A percentile compares a stretch with the other conserved stretches of the same genome.
phyloP scores from a whole-genome alignment of 2,329 filamentous ascomycete genomes.

The Fonsecaea multimorphosa region DNA sequence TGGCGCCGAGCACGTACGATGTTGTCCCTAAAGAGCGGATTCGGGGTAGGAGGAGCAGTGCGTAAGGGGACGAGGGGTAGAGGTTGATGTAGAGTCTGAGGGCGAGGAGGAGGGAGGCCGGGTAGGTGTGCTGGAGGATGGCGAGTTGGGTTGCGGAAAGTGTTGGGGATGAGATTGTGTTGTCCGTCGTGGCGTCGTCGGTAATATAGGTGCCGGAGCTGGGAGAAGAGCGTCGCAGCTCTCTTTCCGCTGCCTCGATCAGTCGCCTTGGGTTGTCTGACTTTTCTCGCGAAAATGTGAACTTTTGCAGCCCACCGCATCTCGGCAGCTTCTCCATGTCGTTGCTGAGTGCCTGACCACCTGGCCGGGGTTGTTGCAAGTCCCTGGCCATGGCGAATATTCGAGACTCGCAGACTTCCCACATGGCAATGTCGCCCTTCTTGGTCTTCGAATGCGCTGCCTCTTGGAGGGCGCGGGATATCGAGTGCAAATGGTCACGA shows the following conservation, averaged over 20 bases:
- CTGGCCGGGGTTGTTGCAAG: slow-evolving; percentile 1
- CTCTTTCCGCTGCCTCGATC: slow-evolving; percentile 21
- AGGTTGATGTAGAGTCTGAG: slow-evolving; percentile 49
- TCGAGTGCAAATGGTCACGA: slow-evolving; percentile 9
- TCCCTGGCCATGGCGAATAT: slow-evolving; percentile 33
- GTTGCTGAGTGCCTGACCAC: too few relatives aligned
- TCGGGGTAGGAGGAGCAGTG: slow-evolving; percentile 49
- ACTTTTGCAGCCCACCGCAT: slow-evolving; percentile 8
- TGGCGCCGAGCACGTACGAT: slow-evolving; percentile 52
- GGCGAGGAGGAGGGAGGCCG: slow-evolving; percentile 49
- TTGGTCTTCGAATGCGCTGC: slow-evolving; percentile 25
- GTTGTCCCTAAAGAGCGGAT: slow-evolving; percentile 50
- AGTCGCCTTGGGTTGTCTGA: slow-evolving; percentile 21
- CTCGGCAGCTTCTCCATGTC: not conserved
- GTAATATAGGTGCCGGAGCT: not conserved
- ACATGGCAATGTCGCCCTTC: slow-evolving; percentile 34
- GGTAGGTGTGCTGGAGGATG: slow-evolving; percentile 46
- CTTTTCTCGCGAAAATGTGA: slow-evolving; percentile 17
- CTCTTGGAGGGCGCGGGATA: slow-evolving; percentile 20
- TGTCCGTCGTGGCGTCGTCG: not conserved
- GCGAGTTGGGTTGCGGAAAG: slow-evolving; percentile 4
- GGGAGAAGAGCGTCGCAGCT: not conserved
- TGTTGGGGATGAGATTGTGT: not conserved
- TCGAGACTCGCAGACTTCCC: slow-evolving; percentile 30
- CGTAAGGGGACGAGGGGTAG: slow-evolving; percentile 50